A percentile compares a stretch with the other conserved stretches of the same genome.
Conservation (phyloP, 139 green algal species). For the Chlamydomonas sphaeroides region DNA sequence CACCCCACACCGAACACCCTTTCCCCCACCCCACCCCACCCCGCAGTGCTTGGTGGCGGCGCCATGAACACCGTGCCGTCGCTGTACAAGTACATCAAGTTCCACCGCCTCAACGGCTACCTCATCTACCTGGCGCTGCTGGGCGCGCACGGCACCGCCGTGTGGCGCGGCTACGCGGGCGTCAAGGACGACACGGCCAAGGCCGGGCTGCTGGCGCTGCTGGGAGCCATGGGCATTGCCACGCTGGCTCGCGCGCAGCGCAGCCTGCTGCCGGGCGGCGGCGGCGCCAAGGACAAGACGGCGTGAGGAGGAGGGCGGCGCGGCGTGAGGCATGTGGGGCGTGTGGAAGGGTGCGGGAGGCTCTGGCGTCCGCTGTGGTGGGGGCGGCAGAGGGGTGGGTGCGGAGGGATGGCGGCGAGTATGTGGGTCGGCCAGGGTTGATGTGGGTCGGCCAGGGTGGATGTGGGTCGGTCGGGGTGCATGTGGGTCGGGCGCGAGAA, state of each 20-base stretch:
- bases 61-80: slow-evolving; percentile 28
- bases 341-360: no score
- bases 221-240: not conserved
- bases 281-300: not conserved
- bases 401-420: no score
- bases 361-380: no score
- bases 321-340: no score
- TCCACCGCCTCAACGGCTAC: slow-evolving; percentile 34
- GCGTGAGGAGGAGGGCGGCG: no score
- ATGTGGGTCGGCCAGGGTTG: no score
- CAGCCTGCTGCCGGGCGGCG: slow-evolving; percentile 17
- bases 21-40: not conserved
- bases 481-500: no score
- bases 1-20: not conserved
- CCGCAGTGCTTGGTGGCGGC: slow-evolving; percentile 23
- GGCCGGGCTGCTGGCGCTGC: not conserved
- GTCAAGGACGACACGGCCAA: slow-evolving; percentile 18
- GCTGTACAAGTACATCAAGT: slow-evolving; percentile 42
- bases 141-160: slow-evolving; percentile 17
- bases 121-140: slow-evolving; percentile 15
- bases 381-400: no score
- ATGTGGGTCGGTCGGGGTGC: no score
- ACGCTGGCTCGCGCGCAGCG: not conserved
- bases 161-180: slow-evolving; percentile 37
- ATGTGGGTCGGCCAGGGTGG: no score